Conservation (phyloP, 768 basidiomycete genomes). For the Brasilioporus rufonigricans region DNA sequence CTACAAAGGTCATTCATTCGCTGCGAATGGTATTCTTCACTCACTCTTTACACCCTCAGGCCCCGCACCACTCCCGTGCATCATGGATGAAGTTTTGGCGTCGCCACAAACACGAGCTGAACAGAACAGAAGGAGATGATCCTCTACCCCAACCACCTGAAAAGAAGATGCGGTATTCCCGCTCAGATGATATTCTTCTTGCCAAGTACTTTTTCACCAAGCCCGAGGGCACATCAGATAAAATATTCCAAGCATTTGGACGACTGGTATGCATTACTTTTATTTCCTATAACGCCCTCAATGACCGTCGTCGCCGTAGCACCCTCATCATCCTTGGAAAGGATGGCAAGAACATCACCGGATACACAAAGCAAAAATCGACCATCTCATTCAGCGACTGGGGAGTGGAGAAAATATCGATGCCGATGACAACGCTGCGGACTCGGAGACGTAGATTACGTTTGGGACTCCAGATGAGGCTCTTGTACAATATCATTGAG, state of each 20-base stretch:
- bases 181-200: conserved; percentile 73
- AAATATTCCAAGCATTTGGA: conserved; percentile 80
- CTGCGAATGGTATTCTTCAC: background rate
- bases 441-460: conserved; percentile 24
- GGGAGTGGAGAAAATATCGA: conserved; percentile 55
- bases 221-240: conserved; percentile 79
- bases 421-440: conserved; percentile 24
- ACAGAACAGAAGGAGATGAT: conserved; percentile 62
- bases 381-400: conserved; percentile 68
- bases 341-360: conserved; percentile 93
- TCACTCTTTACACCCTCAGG: conserved; percentile 40
- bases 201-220: conserved; percentile 72
- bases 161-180: conserved; percentile 87
- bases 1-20: conserved; percentile 48
- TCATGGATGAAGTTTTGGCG: conserved; percentile 96
- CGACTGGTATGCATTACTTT: conserved; percentile 47
- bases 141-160: conserved; percentile 74
- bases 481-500: conserved; percentile 5
- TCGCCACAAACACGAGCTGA: conserved; percentile 80
- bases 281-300: background rate
- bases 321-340: conserved; percentile 91
- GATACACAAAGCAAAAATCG: conserved; percentile 84
- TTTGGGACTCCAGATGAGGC: background rate
- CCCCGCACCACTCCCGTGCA: conserved; percentile 86
- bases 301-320: conserved; percentile 39